A percentile compares a stretch with the other conserved stretches of the same genome.
Evolutionary conservation across 1,284 basidiomycete genomes (phyloP).

Genomic region (Trichosporon sp.): DNA sequence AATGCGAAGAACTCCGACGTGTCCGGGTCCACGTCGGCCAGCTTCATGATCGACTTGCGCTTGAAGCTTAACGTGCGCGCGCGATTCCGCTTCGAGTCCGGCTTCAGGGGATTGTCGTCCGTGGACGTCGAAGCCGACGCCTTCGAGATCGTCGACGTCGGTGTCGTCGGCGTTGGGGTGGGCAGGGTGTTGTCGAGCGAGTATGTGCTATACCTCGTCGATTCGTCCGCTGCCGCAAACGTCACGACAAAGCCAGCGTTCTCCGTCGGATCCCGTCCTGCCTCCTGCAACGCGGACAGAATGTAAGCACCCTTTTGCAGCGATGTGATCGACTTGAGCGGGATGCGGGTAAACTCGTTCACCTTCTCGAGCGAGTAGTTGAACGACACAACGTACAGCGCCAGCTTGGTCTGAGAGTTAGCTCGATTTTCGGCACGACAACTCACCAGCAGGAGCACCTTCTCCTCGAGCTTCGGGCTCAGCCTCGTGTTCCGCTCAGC

Average conservation of each 20-base stretch:
- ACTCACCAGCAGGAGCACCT: conserved; percentile 76
- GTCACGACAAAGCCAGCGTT: conserved; percentile 77
- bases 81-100: conserved; percentile 9
- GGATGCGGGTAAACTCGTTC: conserved; percentile 79
- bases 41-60: conserved; percentile 14
- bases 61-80: conserved; percentile 8
- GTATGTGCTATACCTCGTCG: conserved; percentile 69
- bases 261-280: conserved; percentile 73
- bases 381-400: conserved; percentile 69
- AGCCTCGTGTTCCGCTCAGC: conserved; percentile 64
- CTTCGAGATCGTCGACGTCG: background rate
- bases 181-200: conserved; percentile 61
- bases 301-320: conserved; percentile 85
- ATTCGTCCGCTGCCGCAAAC: conserved; percentile 65
- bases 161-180: background rate
- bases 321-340: conserved; percentile 72
- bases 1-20: conserved; percentile 47
- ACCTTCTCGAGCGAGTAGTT: conserved; percentile 89
- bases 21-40: conserved; percentile 21
- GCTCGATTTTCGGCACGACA: background rate
- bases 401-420: conserved; percentile 54
- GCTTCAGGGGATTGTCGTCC: background rate
- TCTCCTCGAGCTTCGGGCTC: conserved; percentile 83
- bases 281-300: conserved; percentile 80
- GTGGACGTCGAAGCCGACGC: background rate